Evolutionary conservation across 179 eudicot genomes (phyloP).

Genomic region (Camellia oleifera): DNA sequence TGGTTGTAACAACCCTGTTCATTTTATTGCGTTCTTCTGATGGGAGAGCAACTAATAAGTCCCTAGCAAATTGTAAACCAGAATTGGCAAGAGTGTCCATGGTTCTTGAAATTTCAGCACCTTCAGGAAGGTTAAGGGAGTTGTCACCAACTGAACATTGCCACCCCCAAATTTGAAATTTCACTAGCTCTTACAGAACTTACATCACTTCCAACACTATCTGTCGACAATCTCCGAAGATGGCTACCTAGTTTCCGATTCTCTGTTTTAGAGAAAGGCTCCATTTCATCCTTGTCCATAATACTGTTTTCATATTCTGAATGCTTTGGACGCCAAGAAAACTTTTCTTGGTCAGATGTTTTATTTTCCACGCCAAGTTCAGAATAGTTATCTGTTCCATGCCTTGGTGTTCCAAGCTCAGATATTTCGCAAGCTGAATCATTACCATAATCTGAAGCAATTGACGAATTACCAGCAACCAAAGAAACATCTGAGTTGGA

Average conservation of each 20-base stretch:
- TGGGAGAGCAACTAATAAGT: slow-evolving; percentile 60
- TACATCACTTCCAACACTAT: slow-evolving; percentile 57
- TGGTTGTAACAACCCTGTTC: slow-evolving; percentile 60
- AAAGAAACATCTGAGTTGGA: slow-evolving; percentile 41
- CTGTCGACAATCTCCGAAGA: slow-evolving; percentile 45
- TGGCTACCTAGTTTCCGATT: slow-evolving; percentile 21
- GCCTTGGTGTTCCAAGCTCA: slow-evolving; percentile 55
- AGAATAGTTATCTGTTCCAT: slow-evolving; percentile 35
- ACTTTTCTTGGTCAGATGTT: slow-evolving; percentile 30
- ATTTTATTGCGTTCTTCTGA: slow-evolving; percentile 63
- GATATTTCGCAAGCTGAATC: slow-evolving; percentile 45
- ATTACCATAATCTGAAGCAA: slow-evolving; percentile 59
- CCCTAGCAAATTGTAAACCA: slow-evolving; percentile 41
- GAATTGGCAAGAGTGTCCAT: slow-evolving; percentile 29
- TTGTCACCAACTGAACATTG: slow-evolving; percentile 35
- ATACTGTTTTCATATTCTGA: slow-evolving; percentile 15
- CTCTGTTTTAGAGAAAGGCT: slow-evolving; percentile 33
- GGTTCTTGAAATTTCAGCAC: slow-evolving; percentile 33
- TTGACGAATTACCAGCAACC: slow-evolving; percentile 46
- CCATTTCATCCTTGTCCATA: slow-evolving; percentile 26
- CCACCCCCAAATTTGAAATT: slow-evolving; percentile 33
- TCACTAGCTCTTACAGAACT: slow-evolving; percentile 46
- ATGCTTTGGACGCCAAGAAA: slow-evolving; percentile 29
- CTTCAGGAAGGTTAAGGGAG: slow-evolving; percentile 36
- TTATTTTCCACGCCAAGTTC: slow-evolving; percentile 39